Conservation (phyloP, 164 flowering plant genomes). For the Vitis cinerea region DNA sequence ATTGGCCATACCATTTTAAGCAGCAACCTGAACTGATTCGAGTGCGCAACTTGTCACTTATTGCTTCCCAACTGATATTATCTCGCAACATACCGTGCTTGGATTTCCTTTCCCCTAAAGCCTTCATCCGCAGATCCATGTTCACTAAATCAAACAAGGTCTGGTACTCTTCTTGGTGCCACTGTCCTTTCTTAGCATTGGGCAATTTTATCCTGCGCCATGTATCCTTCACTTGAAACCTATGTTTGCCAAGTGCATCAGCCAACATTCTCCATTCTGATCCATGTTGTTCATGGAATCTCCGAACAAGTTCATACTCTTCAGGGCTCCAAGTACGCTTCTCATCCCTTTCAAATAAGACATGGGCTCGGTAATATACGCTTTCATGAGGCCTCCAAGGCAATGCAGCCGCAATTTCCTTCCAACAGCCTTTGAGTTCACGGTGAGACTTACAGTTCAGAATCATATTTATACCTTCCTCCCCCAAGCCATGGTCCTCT, state of each 20-base stretch:
- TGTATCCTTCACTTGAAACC: conserved; percentile 59
- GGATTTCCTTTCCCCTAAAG: conserved; percentile 40
- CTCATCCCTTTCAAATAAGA: conserved; percentile 50
- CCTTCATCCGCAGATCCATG: conserved; percentile 49
- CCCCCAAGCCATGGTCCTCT: conserved; percentile 38
- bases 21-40: conserved; percentile 42
- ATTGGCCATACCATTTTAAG: conserved; percentile 50
- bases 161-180: conserved; percentile 77
- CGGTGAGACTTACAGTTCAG: conserved; percentile 26
- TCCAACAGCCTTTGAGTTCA: conserved; percentile 39
- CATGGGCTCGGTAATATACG: conserved; percentile 52
- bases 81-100: conserved; percentile 78
- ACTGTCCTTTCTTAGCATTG: conserved; percentile 39
- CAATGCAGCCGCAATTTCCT: conserved; percentile 28
- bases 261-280: conserved; percentile 51
- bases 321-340: conserved; percentile 49
- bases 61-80: conserved; percentile 64
- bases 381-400: conserved; percentile 47
- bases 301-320: conserved; percentile 37
- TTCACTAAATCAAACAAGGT: conserved; percentile 62
- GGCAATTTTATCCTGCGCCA: conserved; percentile 51
- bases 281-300: conserved; percentile 48
- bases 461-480: conserved; percentile 49
- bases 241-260: conserved; percentile 43
- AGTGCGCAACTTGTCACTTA: conserved; percentile 46